Percentiles rank a stretch among this genome's conserved stretches.
phyloP scores from a whole-genome alignment of 768 basidiomycete genomes.

The Leccinum variicolor region DNA sequence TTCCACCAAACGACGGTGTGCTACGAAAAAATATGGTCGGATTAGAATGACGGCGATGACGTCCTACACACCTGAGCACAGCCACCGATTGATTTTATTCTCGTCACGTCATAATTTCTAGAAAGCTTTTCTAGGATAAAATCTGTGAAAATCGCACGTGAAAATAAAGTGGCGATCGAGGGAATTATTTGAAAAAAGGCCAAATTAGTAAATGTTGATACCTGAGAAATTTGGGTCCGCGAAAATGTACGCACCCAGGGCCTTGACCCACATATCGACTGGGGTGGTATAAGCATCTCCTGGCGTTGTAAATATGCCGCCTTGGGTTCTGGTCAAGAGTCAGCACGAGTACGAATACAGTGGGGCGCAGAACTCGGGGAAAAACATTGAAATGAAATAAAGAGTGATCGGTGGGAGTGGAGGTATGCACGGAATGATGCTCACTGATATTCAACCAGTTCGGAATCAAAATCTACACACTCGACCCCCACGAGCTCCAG shows the following conservation, averaged over 20 bases:
- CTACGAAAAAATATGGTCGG: constrained; percentile 23
- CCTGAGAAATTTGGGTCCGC: constrained; percentile 63
- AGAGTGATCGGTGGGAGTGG: not conserved
- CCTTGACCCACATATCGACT: constrained; percentile 89
- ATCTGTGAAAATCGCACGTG: constrained; percentile 46
- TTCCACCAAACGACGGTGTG: constrained; percentile 89
- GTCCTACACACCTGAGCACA: constrained; percentile 61
- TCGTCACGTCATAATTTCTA: constrained; percentile 63
- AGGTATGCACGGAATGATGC: constrained; percentile 28
- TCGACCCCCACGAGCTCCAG: constrained; percentile 82
- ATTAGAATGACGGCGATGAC: not conserved
- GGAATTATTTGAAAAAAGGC: constrained; percentile 24
- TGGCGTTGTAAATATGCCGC: constrained; percentile 82
- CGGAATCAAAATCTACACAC: constrained; percentile 78
- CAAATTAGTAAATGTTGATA: constrained; percentile 36
- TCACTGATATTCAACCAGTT: constrained; percentile 78
- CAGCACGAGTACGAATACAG: constrained; percentile 14
- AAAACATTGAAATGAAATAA: not conserved
- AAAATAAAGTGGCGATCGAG: constrained; percentile 31
- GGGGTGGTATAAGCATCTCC: constrained; percentile 87
- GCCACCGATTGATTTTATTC: constrained; percentile 75
- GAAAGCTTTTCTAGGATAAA: constrained; percentile 71
- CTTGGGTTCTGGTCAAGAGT: constrained; percentile 60
- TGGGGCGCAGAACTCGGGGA: not conserved
- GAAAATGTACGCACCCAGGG: constrained; percentile 51